These are phyloP conservation scores for Crithidia fasciculata DNA, from an alignment of 208 protist genomes.

Conservation along the genomic window DNA sequence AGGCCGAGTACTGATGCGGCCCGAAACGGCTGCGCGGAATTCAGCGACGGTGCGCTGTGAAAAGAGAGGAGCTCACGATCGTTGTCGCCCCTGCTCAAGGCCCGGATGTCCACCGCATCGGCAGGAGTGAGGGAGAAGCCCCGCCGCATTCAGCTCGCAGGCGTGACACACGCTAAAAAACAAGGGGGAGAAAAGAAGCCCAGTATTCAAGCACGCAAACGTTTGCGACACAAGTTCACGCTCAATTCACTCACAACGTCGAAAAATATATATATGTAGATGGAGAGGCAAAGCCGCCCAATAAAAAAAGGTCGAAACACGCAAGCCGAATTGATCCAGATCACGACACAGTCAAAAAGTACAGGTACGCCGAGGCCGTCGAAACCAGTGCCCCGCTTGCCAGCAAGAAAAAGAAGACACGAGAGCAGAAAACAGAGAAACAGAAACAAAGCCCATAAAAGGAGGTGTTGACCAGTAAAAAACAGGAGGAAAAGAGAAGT, in stretches of 20 bases:
- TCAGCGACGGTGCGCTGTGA: neutral
- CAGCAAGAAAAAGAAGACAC: neutral
- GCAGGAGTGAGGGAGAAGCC: neutral
- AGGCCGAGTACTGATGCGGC: neutral
- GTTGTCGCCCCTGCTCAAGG: neutral
- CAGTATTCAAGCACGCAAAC: no score
- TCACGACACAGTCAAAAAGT: no score
- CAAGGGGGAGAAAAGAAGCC: neutral
- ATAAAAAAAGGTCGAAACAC: neutral
- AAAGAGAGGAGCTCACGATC: neutral
- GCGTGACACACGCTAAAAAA: no score
- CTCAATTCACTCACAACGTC: neutral
- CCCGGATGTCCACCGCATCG: neutral
- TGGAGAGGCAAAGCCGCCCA: neutral
- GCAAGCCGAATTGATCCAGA: no score
- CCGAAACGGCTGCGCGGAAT: neutral
- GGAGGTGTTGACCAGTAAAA: neutral
- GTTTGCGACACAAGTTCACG: no score
- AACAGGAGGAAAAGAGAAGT: neutral
- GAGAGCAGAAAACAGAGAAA: constrained; percentile 2
- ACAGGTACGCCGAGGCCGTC: no score
- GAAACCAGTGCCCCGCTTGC: no score
- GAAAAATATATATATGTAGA: neutral
- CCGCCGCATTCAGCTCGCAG: constrained; percentile 1
- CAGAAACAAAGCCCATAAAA: neutral